phyloP scores from a whole-genome alignment of 768 basidiomycete genomes.

The Kwoniella botswanensis region DNA sequence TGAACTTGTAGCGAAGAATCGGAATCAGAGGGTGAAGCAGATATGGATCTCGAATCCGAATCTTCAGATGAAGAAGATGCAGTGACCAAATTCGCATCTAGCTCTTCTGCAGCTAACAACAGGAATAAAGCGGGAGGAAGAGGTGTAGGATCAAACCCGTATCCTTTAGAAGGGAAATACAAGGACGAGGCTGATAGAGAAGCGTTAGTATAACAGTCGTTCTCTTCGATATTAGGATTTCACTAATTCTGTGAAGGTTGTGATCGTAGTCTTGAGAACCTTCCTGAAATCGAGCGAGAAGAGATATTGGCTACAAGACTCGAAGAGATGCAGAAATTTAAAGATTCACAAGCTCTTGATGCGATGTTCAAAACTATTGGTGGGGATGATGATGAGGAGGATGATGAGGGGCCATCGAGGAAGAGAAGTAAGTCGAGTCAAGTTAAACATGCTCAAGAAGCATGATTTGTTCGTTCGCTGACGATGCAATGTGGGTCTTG shows the following conservation, averaged over 20 bases:
- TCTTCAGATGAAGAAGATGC: constrained; percentile 66
- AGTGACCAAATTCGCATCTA: constrained; percentile 10
- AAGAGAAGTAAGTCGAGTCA: constrained; percentile 70
- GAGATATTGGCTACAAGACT: constrained; percentile 77
- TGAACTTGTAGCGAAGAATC: constrained; percentile 28
- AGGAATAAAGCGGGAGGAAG: background rate
- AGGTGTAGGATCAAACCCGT: constrained; percentile 68
- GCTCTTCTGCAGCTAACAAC: constrained; percentile 5
- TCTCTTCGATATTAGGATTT: background rate
- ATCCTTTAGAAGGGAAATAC: constrained; percentile 91
- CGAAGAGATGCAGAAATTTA: constrained; percentile 77
- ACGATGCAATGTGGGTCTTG: too few species aligned
- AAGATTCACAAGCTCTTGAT: constrained; percentile 73
- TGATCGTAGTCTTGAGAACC: constrained; percentile 68
- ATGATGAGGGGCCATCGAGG: constrained; percentile 64
- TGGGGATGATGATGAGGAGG: constrained; percentile 42
- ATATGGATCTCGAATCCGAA: constrained; percentile 46
- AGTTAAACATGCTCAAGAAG: too few species aligned
- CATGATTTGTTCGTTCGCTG: too few species aligned
- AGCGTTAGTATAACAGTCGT: constrained; percentile 66
- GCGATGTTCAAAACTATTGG: constrained; percentile 63
- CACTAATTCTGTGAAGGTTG: background rate
- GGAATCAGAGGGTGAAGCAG: constrained; percentile 64
- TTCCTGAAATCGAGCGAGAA: constrained; percentile 90
- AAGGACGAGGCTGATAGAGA: constrained; percentile 80